Percentiles rank a stretch among this genome's conserved stretches.
phyloP scores from a whole-genome alignment of 257 asterid genomes.

The Plantago elongata region DNA sequence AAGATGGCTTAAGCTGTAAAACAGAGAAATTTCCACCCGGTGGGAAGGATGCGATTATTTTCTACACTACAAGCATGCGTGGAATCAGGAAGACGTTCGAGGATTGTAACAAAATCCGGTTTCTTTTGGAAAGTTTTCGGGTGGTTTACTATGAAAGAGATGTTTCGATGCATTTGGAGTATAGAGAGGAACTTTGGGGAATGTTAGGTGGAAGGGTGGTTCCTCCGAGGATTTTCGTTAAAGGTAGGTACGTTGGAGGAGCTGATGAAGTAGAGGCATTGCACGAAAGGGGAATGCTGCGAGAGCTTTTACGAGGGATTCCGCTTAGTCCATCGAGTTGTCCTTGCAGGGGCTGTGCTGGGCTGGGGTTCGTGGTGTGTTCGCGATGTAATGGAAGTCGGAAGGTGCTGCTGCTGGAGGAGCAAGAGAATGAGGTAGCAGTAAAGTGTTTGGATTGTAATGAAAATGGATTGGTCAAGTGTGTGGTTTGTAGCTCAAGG shows the following conservation, averaged over 20 bases:
- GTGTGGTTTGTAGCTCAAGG: constrained; percentile 45
- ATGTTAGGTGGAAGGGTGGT: constrained; percentile 43
- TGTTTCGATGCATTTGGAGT: constrained; percentile 62
- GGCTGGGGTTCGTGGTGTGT: constrained; percentile 55
- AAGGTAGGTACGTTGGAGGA: constrained; percentile 66
- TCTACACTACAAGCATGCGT: constrained; percentile 75
- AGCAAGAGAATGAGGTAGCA: constrained; percentile 1
- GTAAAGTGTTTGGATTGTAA: constrained; percentile 62
- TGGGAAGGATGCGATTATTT: constrained; percentile 41
- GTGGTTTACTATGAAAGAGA: constrained; percentile 56
- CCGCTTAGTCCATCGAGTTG: constrained; percentile 28
- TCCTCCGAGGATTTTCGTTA: constrained; percentile 72
- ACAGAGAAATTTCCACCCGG: constrained; percentile 46
- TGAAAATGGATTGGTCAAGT: constrained; percentile 72
- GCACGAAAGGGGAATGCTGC: constrained; percentile 60
- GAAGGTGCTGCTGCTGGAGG: constrained; percentile 29
- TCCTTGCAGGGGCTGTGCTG: constrained; percentile 56
- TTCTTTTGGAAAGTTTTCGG: constrained; percentile 52
- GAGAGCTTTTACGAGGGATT: constrained; percentile 44
- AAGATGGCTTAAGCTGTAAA: constrained; percentile 10
- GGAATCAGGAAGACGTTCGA: constrained; percentile 76
- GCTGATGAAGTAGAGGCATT: constrained; percentile 63
- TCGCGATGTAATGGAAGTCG: constrained; percentile 55
- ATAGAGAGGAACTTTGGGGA: constrained; percentile 69
- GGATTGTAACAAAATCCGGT: constrained; percentile 54